Evolutionary conservation across 495 filamentous ascomycete genomes (phyloP).

Genomic region (Talaromyces borbonicus): DNA sequence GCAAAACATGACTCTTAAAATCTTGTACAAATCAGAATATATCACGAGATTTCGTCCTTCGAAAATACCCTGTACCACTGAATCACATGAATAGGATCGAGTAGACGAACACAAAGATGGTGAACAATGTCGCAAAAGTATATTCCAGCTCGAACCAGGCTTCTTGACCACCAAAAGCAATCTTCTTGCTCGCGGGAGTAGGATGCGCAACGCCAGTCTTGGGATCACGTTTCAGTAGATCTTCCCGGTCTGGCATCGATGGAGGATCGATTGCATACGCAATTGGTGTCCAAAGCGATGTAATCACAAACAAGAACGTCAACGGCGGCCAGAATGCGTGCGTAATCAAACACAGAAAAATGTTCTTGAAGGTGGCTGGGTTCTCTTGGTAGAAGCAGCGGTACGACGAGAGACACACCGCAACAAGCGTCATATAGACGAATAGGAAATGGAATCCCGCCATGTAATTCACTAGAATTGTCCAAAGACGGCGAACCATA

Average conservation of each 20-base stretch:
- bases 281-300: slow-evolving; percentile 30
- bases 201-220: slow-evolving; percentile 38
- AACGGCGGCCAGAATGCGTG: slow-evolving; percentile 41
- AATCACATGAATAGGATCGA: slow-evolving; percentile 20
- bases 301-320: slow-evolving; percentile 27
- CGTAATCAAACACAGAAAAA: slow-evolving; percentile 31
- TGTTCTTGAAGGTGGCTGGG: slow-evolving; percentile 13
- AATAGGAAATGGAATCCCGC: slow-evolving; percentile 28
- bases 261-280: slow-evolving; percentile 36
- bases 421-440: slow-evolving; percentile 30
- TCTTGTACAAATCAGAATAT: slow-evolving; percentile 10
- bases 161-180: slow-evolving; percentile 29
- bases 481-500: slow-evolving; percentile 20
- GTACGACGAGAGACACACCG: slow-evolving; percentile 24
- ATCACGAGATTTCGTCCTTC: too few relatives aligned
- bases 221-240: slow-evolving; percentile 29
- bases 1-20: too few relatives aligned
- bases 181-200: slow-evolving; percentile 31
- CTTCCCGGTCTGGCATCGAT: slow-evolving; percentile 31
- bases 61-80: slow-evolving; percentile 9
- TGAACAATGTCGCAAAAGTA: slow-evolving; percentile 25
- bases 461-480: slow-evolving; percentile 27
- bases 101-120: slow-evolving; percentile 29
- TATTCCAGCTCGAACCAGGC: slow-evolving; percentile 36
- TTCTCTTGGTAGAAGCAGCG: slow-evolving; percentile 22